phyloP scores from a whole-genome alignment of 2,329 filamentous ascomycete species.

The Ophiostoma novo-ulmi region DNA sequence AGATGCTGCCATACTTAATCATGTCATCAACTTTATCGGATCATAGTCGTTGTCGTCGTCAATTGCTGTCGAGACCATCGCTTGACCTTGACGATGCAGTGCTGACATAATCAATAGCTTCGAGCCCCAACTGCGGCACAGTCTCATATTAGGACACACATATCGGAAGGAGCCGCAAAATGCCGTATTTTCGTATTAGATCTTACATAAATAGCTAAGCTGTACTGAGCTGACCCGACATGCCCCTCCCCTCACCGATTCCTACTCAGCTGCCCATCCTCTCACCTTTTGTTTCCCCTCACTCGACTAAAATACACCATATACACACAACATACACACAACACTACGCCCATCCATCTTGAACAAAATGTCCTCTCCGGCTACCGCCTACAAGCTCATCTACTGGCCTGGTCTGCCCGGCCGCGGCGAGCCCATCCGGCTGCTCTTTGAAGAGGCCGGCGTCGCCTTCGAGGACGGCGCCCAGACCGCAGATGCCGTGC shows the following conservation, averaged over 20 bases:
- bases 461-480: constrained; percentile 60
- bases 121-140: too few relatives aligned
- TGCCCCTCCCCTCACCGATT: not conserved
- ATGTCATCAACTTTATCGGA: too few relatives aligned
- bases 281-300: not conserved
- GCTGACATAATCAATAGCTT: too few relatives aligned
- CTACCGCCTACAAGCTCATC: constrained; percentile 52
- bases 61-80: too few relatives aligned
- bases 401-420: constrained; percentile 71
- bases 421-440: constrained; percentile 67
- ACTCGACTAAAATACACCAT: not conserved
- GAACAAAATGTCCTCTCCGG: not conserved
- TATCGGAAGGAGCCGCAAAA: not conserved
- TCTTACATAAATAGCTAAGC: not conserved
- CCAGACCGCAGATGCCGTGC: constrained; percentile 44
- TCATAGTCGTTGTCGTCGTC: too few relatives aligned
- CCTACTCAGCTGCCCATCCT: not conserved
- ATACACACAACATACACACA: not conserved
- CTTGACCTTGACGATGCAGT: too few relatives aligned
- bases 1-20: too few relatives aligned
- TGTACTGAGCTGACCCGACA: too few relatives aligned
- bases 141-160: not conserved
- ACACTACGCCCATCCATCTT: not conserved
- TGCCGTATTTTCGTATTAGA: not conserved
- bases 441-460: constrained; percentile 64